These are phyloP conservation scores for Coniochaeta pulveracea DNA, from an alignment of 2,329 filamentous ascomycete genomes.

Conservation along the genomic window DNA sequence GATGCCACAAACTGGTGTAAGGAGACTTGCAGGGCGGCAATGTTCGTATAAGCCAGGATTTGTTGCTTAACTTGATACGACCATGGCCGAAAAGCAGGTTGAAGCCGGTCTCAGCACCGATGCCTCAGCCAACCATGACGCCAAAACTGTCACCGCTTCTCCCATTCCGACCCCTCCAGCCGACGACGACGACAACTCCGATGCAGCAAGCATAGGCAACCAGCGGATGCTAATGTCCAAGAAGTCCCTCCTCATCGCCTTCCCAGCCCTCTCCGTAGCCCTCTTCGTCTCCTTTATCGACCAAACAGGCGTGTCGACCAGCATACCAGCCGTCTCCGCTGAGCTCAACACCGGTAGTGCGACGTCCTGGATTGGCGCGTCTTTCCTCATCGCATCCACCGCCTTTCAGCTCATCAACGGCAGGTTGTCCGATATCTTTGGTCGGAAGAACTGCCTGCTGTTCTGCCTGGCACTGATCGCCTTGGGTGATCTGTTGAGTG, in stretches of 20 bases:
- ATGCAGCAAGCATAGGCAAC: constrained; percentile 5
- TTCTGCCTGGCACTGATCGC: constrained; percentile 17
- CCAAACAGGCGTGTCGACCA: constrained; percentile 22
- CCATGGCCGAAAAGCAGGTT: too few relatives aligned
- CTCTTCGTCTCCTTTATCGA: constrained; percentile 24
- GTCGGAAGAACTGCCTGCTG: constrained; percentile 21
- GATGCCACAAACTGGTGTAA: too few relatives aligned
- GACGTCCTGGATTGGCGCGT: constrained; percentile 24
- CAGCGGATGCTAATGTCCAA: constrained; percentile 6
- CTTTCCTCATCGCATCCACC: constrained; percentile 23
- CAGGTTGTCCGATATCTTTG: constrained; percentile 22
- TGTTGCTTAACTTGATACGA: too few relatives aligned
- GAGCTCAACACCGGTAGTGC: constrained; percentile 19
- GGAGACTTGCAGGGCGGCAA: too few relatives aligned
- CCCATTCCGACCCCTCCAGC: background rate
- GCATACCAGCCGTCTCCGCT: constrained; percentile 23
- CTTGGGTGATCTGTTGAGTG: constrained; percentile 19
- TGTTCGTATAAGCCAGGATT: too few relatives aligned
- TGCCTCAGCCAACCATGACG: constrained; percentile 18
- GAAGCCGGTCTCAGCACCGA: too few relatives aligned
- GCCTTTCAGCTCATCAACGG: constrained; percentile 24
- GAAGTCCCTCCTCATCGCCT: constrained; percentile 15
- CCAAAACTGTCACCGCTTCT: constrained; percentile 4
- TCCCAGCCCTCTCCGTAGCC: constrained; percentile 16
- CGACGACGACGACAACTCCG: background rate